phyloP scores from a whole-genome alignment of 2,329 filamentous ascomycete genomes.

The Malbranchea cinnamomea region DNA sequence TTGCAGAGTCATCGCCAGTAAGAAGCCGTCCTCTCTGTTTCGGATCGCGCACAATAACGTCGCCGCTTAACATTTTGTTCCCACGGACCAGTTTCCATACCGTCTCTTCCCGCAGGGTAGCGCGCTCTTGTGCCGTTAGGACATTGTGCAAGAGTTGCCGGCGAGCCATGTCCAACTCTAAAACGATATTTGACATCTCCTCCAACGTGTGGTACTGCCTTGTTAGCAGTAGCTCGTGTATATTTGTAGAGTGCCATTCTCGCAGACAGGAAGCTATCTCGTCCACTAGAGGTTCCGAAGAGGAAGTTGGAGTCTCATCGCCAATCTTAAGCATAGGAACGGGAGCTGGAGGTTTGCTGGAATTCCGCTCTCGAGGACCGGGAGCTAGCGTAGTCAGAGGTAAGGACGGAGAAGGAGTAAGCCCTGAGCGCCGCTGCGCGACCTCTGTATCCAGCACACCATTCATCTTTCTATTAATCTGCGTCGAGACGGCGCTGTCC shows the following conservation, averaged over 20 bases:
- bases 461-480: conserved; percentile 10
- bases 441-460: conserved; percentile 19
- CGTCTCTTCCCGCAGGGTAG: conserved; percentile 67
- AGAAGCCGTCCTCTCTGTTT: conserved; percentile 67
- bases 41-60: conserved; percentile 89
- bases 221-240: conserved; percentile 77
- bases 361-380: conserved; percentile 45
- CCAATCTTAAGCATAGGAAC: conserved; percentile 97
- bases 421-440: conserved; percentile 17
- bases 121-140: conserved; percentile 71
- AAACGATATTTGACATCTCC: conserved; percentile 64
- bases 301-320: conserved; percentile 84
- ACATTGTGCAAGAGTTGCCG: conserved; percentile 91
- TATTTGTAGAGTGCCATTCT: conserved; percentile 96
- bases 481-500: conserved; percentile 18
- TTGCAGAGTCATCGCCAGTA: conserved; percentile 82
- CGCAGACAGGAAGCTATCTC: conserved; percentile 93
- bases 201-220: conserved; percentile 71
- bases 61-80: conserved; percentile 85
- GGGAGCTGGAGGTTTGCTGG: conserved; percentile 63
- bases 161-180: conserved; percentile 67
- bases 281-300: conserved; percentile 81
- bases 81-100: conserved; percentile 91
- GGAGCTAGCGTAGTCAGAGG: conserved; percentile 22
- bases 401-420: conserved; percentile 17